phyloP scores from a whole-genome alignment of 805 yeast species.

The Priceomyces melissophilus region DNA sequence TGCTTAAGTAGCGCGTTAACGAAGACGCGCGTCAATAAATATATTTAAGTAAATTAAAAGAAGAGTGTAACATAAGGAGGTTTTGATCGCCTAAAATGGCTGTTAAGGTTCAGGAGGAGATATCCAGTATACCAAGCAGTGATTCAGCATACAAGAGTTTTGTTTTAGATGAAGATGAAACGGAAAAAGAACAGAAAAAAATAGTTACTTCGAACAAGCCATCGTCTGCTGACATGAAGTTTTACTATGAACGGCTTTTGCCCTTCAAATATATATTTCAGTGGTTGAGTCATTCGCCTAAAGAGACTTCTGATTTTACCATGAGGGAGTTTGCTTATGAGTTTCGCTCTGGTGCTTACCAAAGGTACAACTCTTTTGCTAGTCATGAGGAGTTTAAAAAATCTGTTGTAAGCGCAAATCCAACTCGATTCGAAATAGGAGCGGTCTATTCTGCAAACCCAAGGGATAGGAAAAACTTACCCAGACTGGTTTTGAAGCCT shows the following conservation, averaged over 20 bases:
- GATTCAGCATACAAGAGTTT: slow-evolving; percentile 1
- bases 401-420: slow-evolving; percentile 70
- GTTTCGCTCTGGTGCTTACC: slow-evolving; percentile 80
- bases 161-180: slow-evolving; percentile 3
- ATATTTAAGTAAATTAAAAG: neutral
- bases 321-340: slow-evolving; percentile 94
- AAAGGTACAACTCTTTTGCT: slow-evolving; percentile 78
- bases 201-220: slow-evolving; percentile 17
- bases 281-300: slow-evolving; percentile 87
- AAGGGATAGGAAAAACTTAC: slow-evolving; percentile 71
- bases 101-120: neutral
- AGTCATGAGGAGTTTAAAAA: slow-evolving; percentile 69
- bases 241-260: slow-evolving; percentile 64
- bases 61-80: neutral
- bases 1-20: slow-evolving; percentile 1
- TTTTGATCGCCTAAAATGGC: slow-evolving; percentile 2
- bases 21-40: neutral
- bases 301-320: slow-evolving; percentile 70
- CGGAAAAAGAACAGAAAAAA: neutral
- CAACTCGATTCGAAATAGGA: slow-evolving; percentile 92
- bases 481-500: slow-evolving; percentile 78
- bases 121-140: neutral
- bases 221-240: slow-evolving; percentile 62
- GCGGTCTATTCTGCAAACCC: slow-evolving; percentile 89
- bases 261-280: slow-evolving; percentile 79